These are phyloP conservation scores for Claviceps humidiphila DNA, from an alignment of 2,329 filamentous ascomycete genomes.

Conservation along the genomic window DNA sequence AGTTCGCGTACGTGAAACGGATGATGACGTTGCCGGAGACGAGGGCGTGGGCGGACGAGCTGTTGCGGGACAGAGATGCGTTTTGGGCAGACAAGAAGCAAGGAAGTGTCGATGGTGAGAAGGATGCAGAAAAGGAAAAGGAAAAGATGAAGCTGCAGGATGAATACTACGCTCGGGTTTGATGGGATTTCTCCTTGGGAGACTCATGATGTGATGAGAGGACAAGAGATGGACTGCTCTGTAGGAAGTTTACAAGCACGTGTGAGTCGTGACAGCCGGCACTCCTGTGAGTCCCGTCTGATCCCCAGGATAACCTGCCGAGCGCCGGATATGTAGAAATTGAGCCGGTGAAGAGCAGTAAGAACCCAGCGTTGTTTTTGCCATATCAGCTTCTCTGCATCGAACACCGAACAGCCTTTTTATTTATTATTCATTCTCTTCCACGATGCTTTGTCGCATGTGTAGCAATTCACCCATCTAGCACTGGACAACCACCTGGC, in stretches of 20 bases:
- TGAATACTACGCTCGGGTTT: constrained; percentile 32
- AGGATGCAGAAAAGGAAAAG: constrained; percentile 26
- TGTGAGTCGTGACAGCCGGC: background rate
- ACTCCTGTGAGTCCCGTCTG: background rate
- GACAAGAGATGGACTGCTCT: background rate
- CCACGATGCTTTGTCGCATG: background rate
- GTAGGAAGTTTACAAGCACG: background rate
- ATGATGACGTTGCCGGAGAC: constrained; percentile 66
- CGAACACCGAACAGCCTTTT: background rate
- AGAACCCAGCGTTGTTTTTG: background rate
- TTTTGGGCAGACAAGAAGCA: constrained; percentile 51
- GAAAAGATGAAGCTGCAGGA: constrained; percentile 29
- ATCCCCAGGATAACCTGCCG: background rate
- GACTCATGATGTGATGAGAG: background rate
- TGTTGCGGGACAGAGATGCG: constrained; percentile 61
- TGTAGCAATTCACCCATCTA: too few relatives aligned
- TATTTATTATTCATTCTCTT: background rate
- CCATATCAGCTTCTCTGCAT: background rate
- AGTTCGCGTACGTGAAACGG: constrained; percentile 70
- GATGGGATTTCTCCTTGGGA: background rate
- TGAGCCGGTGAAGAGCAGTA: background rate
- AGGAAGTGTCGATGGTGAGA: constrained; percentile 30
- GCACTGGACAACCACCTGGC: too few relatives aligned
- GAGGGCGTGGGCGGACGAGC: constrained; percentile 61
- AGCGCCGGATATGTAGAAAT: background rate